Evolutionary conservation across 2,329 filamentous ascomycete species (phyloP).

Genomic region (Pseudocercospora eumusae): DNA sequence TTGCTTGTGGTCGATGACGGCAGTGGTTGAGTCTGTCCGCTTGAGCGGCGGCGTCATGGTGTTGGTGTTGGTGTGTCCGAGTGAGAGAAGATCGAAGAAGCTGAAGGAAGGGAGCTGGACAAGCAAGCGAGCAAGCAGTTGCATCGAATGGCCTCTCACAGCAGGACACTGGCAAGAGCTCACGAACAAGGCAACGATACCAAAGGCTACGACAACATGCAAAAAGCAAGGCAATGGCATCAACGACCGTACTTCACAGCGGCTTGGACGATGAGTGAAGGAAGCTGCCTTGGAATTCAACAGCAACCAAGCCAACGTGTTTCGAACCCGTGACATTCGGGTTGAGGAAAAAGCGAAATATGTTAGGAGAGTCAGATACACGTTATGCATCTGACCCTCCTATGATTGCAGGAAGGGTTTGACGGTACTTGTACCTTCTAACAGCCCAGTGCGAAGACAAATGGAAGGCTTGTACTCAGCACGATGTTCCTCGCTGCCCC

Average conservation of each 20-base stretch:
- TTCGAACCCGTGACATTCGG: background rate
- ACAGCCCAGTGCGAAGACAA: background rate
- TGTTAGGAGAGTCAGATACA: background rate
- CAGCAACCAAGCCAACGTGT: background rate
- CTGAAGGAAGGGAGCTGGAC: background rate
- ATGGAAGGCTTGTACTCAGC: background rate
- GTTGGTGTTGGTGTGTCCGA: background rate
- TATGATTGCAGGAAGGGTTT: background rate
- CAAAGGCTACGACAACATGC: background rate
- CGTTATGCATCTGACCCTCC: background rate
- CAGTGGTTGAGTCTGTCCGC: slow-evolving; percentile 11
- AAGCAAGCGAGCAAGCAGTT: background rate
- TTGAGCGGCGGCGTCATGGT: slow-evolving; percentile 2
- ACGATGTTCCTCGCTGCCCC: background rate
- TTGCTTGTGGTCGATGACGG: background rate
- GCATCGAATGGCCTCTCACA: background rate
- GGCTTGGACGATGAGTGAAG: background rate
- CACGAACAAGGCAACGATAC: background rate
- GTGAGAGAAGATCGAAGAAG: slow-evolving; percentile 4
- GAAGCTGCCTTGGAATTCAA: background rate
- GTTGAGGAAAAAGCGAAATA: background rate
- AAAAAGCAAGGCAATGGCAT: background rate
- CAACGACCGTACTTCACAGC: background rate
- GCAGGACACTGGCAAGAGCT: background rate
- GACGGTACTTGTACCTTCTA: background rate